Conservation (phyloP, 306 rosid genomes). For the Vigna radiata region DNA sequence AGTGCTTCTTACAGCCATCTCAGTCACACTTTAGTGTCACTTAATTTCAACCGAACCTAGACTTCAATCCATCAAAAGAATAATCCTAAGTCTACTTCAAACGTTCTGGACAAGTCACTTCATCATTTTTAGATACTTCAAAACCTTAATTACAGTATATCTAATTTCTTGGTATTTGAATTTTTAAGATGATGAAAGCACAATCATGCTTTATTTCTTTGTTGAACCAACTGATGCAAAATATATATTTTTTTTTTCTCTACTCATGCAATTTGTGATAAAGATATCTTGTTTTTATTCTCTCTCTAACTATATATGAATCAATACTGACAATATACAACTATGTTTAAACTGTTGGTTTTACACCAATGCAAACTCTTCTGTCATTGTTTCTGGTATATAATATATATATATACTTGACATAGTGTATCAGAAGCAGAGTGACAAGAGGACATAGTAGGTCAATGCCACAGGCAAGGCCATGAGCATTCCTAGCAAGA, state of each 20-base stretch:
- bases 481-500: slow-evolving; percentile 85
- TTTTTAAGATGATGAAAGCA: slow-evolving; percentile 14
- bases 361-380: slow-evolving; percentile 25
- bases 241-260: not conserved
- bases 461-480: slow-evolving; percentile 84
- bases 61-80: not conserved
- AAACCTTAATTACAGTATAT: not conserved
- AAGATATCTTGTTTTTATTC: not conserved
- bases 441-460: slow-evolving; percentile 75
- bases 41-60: not conserved
- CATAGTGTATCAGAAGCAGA: slow-evolving; percentile 58
- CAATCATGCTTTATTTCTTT: slow-evolving; percentile 32
- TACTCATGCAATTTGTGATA: slow-evolving; percentile 23
- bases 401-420: not conserved
- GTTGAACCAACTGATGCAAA: slow-evolving; percentile 31
- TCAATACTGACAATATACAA: slow-evolving; percentile 31
- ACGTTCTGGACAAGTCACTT: not conserved
- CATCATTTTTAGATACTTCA: not conserved
- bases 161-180: not conserved
- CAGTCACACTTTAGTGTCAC: not conserved
- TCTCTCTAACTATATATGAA: slow-evolving; percentile 23
- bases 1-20: not conserved
- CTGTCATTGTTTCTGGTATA: slow-evolving; percentile 25
- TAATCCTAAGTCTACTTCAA: not conserved
- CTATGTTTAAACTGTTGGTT: slow-evolving; percentile 25